These are phyloP conservation scores for Hortiboletus campestris DNA, from an alignment of 768 basidiomycete genomes.

Conservation along the genomic window DNA sequence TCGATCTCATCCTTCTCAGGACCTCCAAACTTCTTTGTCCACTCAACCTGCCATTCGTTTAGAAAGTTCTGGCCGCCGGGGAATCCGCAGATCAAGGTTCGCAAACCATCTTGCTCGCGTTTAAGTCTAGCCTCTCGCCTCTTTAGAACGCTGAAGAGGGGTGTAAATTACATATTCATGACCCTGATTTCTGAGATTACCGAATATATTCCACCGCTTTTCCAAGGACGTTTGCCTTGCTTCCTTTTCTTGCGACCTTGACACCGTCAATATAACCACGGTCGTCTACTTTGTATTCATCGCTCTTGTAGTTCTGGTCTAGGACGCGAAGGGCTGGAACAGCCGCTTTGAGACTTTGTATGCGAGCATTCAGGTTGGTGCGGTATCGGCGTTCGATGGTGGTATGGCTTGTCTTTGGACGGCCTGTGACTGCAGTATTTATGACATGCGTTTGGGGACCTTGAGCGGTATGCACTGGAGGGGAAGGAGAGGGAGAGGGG, in stretches of 20 bases:
- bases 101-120: constrained; percentile 74
- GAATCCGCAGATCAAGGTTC: constrained; percentile 63
- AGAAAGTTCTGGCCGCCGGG: constrained; percentile 73
- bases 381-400: constrained; percentile 88
- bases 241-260: constrained; percentile 85
- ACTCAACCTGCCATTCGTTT: constrained; percentile 73
- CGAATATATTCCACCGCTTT: constrained; percentile 89
- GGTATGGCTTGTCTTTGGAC: constrained; percentile 79
- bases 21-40: constrained; percentile 72
- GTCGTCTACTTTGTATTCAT: constrained; percentile 61
- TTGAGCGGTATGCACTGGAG: constrained; percentile 23
- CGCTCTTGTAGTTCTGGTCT: constrained; percentile 49
- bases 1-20: constrained; percentile 74
- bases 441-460: constrained; percentile 25
- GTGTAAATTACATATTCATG: constrained; percentile 3
- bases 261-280: constrained; percentile 91
- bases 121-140: constrained; percentile 68
- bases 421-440: constrained; percentile 16
- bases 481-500: constrained; percentile 42
- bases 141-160: constrained; percentile 63
- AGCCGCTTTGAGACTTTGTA: constrained; percentile 73
- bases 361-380: constrained; percentile 85
- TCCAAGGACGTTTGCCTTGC: constrained; percentile 86
- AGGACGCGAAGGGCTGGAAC: constrained; percentile 82
- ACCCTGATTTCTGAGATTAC: constrained; percentile 32